phyloP scores from a whole-genome alignment of 2,329 filamentous ascomycete genomes.

The Beauveria caledonica region DNA sequence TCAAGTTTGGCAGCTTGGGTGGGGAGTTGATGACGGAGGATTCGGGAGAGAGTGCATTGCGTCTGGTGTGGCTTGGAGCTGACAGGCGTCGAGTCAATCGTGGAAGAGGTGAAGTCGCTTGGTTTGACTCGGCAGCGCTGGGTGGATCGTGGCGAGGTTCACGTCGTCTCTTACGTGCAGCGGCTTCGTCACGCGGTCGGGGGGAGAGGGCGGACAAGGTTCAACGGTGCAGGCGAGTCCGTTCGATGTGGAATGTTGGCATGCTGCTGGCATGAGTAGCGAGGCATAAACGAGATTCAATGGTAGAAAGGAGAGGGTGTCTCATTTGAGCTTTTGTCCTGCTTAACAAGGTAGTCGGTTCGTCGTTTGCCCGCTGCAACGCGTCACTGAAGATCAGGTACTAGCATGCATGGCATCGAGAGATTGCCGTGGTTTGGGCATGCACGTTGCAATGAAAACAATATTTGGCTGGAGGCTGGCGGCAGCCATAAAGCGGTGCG shows the following conservation, averaged over 20 bases:
- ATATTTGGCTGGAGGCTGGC: conserved; percentile 6
- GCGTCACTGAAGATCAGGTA: neutral
- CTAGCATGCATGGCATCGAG: neutral
- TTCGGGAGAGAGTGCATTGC: neutral
- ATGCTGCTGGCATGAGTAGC: neutral
- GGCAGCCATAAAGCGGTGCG: neutral
- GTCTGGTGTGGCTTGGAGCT: neutral
- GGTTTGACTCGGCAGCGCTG: neutral
- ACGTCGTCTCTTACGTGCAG: neutral
- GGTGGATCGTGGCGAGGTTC: neutral
- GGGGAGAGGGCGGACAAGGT: neutral
- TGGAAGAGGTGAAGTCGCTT: neutral
- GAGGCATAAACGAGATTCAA: neutral
- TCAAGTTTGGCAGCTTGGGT: conserved; percentile 1
- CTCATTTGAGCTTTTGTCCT: neutral
- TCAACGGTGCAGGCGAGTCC: neutral
- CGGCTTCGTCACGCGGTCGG: neutral
- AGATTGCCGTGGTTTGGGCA: neutral
- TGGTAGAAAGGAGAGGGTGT: too few relatives aligned
- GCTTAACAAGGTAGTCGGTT: neutral
- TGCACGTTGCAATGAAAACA: neutral
- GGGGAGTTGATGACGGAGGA: neutral
- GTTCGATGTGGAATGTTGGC: neutral
- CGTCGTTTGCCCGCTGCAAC: neutral
- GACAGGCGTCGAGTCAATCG: neutral